A percentile compares a stretch with the other conserved stretches of the same genome.
Evolutionary conservation across 2,329 filamentous ascomycete species (phyloP).

Genomic region (Leptodontidium sp.): DNA sequence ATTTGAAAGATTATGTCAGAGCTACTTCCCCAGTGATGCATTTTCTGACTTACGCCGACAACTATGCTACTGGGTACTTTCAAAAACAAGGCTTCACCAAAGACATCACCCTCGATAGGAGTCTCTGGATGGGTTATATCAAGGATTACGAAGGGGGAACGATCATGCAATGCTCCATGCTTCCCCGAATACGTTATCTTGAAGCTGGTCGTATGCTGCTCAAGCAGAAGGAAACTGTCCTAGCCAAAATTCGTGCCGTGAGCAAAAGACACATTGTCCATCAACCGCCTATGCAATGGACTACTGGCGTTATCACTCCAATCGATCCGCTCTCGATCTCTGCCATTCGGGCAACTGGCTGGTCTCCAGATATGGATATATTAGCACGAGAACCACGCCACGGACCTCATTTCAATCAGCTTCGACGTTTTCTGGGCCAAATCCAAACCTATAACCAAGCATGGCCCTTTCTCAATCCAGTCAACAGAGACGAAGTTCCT

Average conservation of each 20-base stretch:
- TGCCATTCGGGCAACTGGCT: conserved; percentile 90
- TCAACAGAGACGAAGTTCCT: conserved; percentile 93
- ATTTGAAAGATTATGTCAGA: conserved; percentile 98
- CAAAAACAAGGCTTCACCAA: conserved; percentile 99
- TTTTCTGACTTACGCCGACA: conserved; percentile 97
- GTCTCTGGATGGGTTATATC: conserved; percentile 99
- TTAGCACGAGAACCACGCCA: conserved; percentile 93
- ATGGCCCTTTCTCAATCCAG: conserved; percentile 94
- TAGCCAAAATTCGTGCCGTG: conserved; percentile 92
- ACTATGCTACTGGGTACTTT: conserved; percentile 98
- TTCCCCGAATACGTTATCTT: conserved; percentile 92
- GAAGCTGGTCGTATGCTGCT: conserved; percentile 92
- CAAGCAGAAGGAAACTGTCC: conserved; percentile 95
- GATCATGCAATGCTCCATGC: conserved; percentile 99
- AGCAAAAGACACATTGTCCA: conserved; percentile 90
- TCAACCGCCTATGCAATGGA: conserved; percentile 85
- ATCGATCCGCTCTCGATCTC: conserved; percentile 89
- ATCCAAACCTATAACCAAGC: conserved; percentile 92
- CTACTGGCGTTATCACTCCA: conserved; percentile 67
- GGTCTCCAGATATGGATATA: conserved; percentile 98
- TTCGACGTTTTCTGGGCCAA: conserved; percentile 91
- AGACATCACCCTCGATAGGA: conserved; percentile 90
- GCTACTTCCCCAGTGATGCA: conserved; percentile 97
- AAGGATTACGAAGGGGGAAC: conserved; percentile 99
- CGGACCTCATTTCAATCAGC: conserved; percentile 93